Evolutionary conservation across 1,284 basidiomycete species (phyloP), one percentile per base, ranked within the genome.

Genomic region (Amylostereum areolatum): DNA sequence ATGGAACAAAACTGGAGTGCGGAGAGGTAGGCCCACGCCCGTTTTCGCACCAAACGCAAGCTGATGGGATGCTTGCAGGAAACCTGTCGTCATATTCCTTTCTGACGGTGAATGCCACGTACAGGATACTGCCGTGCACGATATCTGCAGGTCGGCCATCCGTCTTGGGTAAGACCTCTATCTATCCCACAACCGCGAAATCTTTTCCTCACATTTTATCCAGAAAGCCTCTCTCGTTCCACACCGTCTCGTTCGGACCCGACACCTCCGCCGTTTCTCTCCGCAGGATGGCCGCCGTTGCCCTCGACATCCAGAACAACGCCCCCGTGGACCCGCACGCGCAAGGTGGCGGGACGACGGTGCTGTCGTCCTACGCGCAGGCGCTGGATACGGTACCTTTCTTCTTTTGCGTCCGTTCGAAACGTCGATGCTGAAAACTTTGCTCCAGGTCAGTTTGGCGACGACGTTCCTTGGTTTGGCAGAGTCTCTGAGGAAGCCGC

Each of bases 401-500:
- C 37, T 31, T 31, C 28, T 28, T 3, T 7, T 6, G 18, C 18
- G 18, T 18, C 18, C 50, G n/a, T 7, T 24, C 18, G 8, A 10
- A 41, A 25, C 25, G 18, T 25, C 9, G 39, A 32, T 25, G 28
- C 4, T 3, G 2, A 27, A 28, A 12, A 28, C 34, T 10, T 10
- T 33, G 31, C 6, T 7, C 34, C 52, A 82, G 80, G 68, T 81
- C 25, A 71, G 72, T 54, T 72, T 83, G 0, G 72, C 80, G 0
- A 67, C 80, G 50, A 80, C 82, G 0, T 84, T 84, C 71, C 61
- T 83, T n/a, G 76, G 74, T 6, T 73, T 83, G 37, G 80, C 80
- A 0, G 76, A 80, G 33, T 81, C 80, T 6, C 59, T 83, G 62
- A 64, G 71, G 53, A 83, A 80, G 56, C 73, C 78, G 0, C 66